These are phyloP conservation scores for Tetradesmus obliquus DNA, from an alignment of 139 green algal species.

Conservation along the genomic window DNA sequence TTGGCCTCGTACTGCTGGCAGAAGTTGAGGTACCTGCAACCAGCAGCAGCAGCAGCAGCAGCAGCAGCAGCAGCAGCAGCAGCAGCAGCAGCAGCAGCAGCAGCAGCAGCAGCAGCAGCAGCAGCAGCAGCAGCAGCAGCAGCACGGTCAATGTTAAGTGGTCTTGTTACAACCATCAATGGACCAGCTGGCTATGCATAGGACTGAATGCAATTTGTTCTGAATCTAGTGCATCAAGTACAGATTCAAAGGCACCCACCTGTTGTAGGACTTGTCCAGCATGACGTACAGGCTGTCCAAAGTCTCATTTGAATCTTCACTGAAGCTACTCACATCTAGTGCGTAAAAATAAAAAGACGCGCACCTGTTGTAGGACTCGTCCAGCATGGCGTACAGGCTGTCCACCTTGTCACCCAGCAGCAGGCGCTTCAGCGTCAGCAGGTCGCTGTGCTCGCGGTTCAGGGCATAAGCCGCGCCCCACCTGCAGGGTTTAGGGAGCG, in stretches of 20 bases:
- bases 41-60: background rate
- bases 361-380: conserved; percentile 22
- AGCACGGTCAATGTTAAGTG: background rate
- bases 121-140: background rate
- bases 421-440: conserved; percentile 52
- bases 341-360: background rate
- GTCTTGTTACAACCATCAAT: background rate
- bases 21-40: conserved; percentile 12
- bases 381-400: conserved; percentile 40
- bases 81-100: background rate
- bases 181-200: background rate
- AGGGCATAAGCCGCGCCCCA: conserved; percentile 55
- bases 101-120: background rate
- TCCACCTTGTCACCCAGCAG: conserved; percentile 40
- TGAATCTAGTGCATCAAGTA: no score
- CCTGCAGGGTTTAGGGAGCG: background rate
- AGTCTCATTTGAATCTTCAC: no score
- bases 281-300: no score
- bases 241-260: no score
- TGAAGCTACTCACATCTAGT: no score
- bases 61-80: background rate
- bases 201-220: no score
- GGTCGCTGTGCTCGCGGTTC: conserved; percentile 60
- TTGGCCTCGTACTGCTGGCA: conserved; percentile 26
- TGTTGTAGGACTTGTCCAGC: no score